These are phyloP conservation scores for Aspergillus bertholletiae DNA, from an alignment of 495 filamentous ascomycete genomes.

Conservation along the genomic window DNA sequence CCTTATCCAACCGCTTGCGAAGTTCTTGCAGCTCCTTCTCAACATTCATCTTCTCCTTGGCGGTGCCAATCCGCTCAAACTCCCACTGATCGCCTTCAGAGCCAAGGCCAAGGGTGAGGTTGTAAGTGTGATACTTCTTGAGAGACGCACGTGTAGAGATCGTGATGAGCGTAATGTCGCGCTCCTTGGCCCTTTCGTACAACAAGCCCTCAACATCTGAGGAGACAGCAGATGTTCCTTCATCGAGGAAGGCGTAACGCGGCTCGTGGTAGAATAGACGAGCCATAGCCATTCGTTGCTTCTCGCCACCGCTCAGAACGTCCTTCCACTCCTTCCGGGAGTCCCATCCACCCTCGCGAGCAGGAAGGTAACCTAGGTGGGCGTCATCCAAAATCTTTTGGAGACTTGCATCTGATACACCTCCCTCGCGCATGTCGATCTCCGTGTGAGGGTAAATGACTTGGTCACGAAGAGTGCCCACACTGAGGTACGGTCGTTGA, in stretches of 20 bases:
- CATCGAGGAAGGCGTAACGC: slow-evolving; percentile 88
- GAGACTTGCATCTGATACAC: slow-evolving; percentile 70
- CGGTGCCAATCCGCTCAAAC: slow-evolving; percentile 88
- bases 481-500: slow-evolving; percentile 87
- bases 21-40: slow-evolving; percentile 86
- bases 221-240: slow-evolving; percentile 89
- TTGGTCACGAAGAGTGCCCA: slow-evolving; percentile 94
- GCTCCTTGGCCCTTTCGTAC: slow-evolving; percentile 88
- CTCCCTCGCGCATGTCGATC: slow-evolving; percentile 84
- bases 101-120: slow-evolving; percentile 75
- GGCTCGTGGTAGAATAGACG: slow-evolving; percentile 93
- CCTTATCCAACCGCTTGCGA: slow-evolving; percentile 70
- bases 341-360: slow-evolving; percentile 95
- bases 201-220: slow-evolving; percentile 92
- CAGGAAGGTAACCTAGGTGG: slow-evolving; percentile 80
- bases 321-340: slow-evolving; percentile 98
- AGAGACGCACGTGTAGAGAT: slow-evolving; percentile 89
- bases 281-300: slow-evolving; percentile 90
- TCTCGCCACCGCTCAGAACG: slow-evolving; percentile 94
- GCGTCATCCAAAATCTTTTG: slow-evolving; percentile 76
- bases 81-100: slow-evolving; percentile 69
- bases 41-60: slow-evolving; percentile 83
- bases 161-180: slow-evolving; percentile 89
- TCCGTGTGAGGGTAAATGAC: slow-evolving; percentile 97
- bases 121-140: slow-evolving; percentile 92